Conservation (phyloP, 306 rosid genomes). For the Glycyrrhiza uralensis region DNA sequence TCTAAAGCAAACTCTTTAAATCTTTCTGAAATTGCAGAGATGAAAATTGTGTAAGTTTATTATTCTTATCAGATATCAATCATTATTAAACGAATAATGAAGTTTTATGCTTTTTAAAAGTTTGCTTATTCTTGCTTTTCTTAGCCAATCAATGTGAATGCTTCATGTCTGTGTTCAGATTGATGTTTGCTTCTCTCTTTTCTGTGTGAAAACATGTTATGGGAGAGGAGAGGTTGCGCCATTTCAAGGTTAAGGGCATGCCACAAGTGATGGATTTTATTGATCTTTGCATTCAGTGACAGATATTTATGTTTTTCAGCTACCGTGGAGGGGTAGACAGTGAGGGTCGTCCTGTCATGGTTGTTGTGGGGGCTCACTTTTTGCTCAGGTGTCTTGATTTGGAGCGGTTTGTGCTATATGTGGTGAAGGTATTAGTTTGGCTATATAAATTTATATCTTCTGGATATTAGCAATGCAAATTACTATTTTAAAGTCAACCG, state of each 20-base stretch:
- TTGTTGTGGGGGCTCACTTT: constrained; percentile 98
- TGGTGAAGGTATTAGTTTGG: constrained; percentile 61
- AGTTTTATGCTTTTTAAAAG: constrained; percentile 2
- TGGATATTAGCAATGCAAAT: constrained; percentile 2
- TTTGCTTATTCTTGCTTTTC: not conserved
- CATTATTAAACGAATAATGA: not conserved
- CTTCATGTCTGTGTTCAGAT: constrained; percentile 4
- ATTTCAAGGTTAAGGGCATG: not conserved
- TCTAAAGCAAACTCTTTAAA: constrained; percentile 89
- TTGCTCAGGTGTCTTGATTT: constrained; percentile 91
- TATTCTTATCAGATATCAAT: not conserved
- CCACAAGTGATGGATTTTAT: not conserved
- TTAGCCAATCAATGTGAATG: not conserved
- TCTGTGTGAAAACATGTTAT: not conserved
- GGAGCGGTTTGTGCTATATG: constrained; percentile 82
- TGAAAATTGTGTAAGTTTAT: constrained; percentile 93
- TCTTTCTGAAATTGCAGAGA: constrained; percentile 93
- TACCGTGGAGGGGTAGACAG: constrained; percentile 98
- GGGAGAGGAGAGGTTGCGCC: not conserved
- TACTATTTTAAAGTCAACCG: not conserved
- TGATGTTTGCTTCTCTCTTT: constrained; percentile 8
- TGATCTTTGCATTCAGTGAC: constrained; percentile 12
- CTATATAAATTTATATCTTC: not conserved
- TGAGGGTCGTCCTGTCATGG: constrained; percentile 95
- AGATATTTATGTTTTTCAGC: constrained; percentile 42